Percentiles rank a stretch among this genome's conserved stretches.
phyloP scores from a whole-genome alignment of 257 asterid species.

The Solanum phureja region DNA sequence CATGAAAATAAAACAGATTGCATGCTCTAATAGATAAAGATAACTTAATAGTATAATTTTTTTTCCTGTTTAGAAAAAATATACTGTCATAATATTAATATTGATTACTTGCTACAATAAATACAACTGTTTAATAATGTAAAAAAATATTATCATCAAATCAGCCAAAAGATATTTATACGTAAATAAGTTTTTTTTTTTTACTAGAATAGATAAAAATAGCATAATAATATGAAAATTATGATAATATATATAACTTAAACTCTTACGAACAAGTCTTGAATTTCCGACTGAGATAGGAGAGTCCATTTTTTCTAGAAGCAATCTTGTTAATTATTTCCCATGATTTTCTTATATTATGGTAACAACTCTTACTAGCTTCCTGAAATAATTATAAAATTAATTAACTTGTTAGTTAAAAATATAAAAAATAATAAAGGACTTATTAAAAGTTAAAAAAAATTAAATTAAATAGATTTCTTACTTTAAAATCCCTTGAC shows the following conservation, averaged over 20 bases:
- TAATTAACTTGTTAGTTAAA: neutral
- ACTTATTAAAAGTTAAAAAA: neutral
- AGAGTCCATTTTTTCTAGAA: constrained; percentile 37
- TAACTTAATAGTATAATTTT: neutral
- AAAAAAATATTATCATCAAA: neutral
- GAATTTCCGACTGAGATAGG: constrained; percentile 37
- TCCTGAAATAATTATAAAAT: constrained; percentile 22
- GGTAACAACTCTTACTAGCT: constrained; percentile 36
- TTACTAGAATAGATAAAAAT: neutral
- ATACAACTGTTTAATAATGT: neutral
- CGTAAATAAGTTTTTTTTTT: neutral
- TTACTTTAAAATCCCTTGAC: constrained; percentile 54
- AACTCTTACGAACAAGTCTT: constrained; percentile 51
- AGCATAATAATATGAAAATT: too few relatives aligned
- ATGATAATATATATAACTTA: too few relatives aligned
- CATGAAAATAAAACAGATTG: neutral
- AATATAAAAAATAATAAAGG: neutral
- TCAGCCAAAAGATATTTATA: neutral
- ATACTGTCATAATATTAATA: too few relatives aligned
- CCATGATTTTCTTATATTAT: constrained; percentile 59
- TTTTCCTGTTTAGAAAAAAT: too few relatives aligned
- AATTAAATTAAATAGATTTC: neutral
- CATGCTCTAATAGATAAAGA: neutral
- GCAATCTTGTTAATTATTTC: constrained; percentile 49
- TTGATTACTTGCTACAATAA: neutral